Evolutionary conservation across 768 basidiomycete species (phyloP).

Genomic region (Gloeophyllum trabeum): DNA sequence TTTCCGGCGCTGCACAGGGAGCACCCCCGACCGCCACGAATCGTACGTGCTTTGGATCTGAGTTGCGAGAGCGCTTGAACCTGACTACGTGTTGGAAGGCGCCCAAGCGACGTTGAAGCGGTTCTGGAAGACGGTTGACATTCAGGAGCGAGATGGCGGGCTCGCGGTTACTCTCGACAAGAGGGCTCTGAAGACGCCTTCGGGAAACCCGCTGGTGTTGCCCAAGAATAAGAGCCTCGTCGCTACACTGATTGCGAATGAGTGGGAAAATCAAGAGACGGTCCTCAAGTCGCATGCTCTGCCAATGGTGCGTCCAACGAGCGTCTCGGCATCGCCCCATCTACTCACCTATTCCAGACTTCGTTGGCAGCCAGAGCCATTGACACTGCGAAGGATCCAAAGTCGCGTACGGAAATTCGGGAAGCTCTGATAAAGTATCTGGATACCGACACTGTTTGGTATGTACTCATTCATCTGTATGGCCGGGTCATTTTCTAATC

Average conservation of each 20-base stretch:
- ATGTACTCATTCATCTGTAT: constrained; percentile 8
- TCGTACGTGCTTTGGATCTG: constrained; percentile 28
- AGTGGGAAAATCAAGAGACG: constrained; percentile 92
- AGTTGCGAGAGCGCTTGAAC: constrained; percentile 1
- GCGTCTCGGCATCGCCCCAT: too few relatives aligned
- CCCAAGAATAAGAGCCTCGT: constrained; percentile 61
- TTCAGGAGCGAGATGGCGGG: constrained; percentile 41
- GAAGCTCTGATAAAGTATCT: constrained; percentile 70
- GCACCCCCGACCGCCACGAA: constrained; percentile 49
- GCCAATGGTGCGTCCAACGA: constrained; percentile 70
- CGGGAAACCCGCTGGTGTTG: constrained; percentile 63
- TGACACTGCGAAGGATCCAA: constrained; percentile 55
- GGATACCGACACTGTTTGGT: constrained; percentile 94
- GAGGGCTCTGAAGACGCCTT: constrained; percentile 80
- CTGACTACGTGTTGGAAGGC: too few relatives aligned
- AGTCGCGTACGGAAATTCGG: constrained; percentile 49
- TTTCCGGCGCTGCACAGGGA: constrained; percentile 20
- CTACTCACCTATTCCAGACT: constrained; percentile 57
- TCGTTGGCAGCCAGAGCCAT: constrained; percentile 85
- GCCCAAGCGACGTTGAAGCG: constrained; percentile 80
- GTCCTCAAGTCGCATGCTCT: constrained; percentile 83
- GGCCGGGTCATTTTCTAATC: neutral
- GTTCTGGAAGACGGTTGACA: constrained; percentile 90
- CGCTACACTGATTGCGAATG: constrained; percentile 81
- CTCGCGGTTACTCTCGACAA: constrained; percentile 69